Percentiles rank a stretch among this genome's conserved stretches.
Evolutionary conservation across 2,329 filamentous ascomycete species (phyloP).

Genomic region (Capronia coronata): DNA sequence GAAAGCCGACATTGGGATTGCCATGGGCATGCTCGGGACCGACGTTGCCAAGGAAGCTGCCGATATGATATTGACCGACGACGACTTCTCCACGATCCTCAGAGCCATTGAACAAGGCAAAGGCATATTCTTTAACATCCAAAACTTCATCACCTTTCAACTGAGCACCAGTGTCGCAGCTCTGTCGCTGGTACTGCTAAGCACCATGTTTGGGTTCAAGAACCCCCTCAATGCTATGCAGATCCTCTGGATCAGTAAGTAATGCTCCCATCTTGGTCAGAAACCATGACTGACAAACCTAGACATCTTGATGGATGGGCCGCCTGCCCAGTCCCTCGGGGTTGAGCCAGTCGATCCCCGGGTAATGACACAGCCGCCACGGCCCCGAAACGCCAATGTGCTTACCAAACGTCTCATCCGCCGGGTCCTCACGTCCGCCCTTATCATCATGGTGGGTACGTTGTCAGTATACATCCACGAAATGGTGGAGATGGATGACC

Average conservation of each 20-base stretch:
- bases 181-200: slow-evolving; percentile 81
- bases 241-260: slow-evolving; percentile 97
- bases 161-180: slow-evolving; percentile 94
- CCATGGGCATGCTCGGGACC: slow-evolving; percentile 90
- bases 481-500: slow-evolving; percentile 64
- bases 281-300: slow-evolving; percentile 28
- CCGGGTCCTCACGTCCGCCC: slow-evolving; percentile 78
- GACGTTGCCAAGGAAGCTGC: slow-evolving; percentile 94
- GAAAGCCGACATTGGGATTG: slow-evolving; percentile 94
- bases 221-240: slow-evolving; percentile 98
- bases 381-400: slow-evolving; percentile 78
- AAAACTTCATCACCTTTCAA: slow-evolving; percentile 98
- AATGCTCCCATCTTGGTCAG: background rate
- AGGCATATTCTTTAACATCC: slow-evolving; percentile 98
- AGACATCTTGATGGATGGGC: slow-evolving; percentile 99
- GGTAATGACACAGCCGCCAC: slow-evolving; percentile 86
- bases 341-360: slow-evolving; percentile 92
- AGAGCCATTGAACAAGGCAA: slow-evolving; percentile 97
- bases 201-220: slow-evolving; percentile 86
- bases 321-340: slow-evolving; percentile 90
- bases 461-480: slow-evolving; percentile 86
- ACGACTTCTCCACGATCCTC: slow-evolving; percentile 86
- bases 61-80: slow-evolving; percentile 81
- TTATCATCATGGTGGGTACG: slow-evolving; percentile 87
- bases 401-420: slow-evolving; percentile 77